These are phyloP conservation scores for Lodderomyces beijingensis DNA, from an alignment of 1,139 yeast species.

Conservation along the genomic window DNA sequence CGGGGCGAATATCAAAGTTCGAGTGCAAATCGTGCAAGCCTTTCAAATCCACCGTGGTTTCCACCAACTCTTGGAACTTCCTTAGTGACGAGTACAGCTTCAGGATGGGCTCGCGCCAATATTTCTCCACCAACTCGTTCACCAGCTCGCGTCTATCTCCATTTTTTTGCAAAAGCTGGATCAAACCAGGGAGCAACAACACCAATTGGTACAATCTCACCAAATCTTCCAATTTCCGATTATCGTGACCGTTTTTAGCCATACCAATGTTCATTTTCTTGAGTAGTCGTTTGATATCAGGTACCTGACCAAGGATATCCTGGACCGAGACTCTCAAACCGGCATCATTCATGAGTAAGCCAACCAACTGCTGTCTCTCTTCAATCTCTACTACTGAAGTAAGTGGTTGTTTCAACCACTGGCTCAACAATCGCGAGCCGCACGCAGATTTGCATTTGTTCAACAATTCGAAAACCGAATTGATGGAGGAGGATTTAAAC, in stretches of 20 bases:
- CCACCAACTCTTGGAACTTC: slow-evolving; percentile 81
- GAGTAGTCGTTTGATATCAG: slow-evolving; percentile 74
- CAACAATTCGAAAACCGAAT: slow-evolving; percentile 72
- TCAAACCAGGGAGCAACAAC: slow-evolving; percentile 62
- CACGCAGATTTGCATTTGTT: slow-evolving; percentile 85
- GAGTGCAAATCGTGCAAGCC: slow-evolving; percentile 57
- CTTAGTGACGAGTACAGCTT: slow-evolving; percentile 47
- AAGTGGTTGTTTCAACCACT: slow-evolving; percentile 95
- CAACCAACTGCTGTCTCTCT: slow-evolving; percentile 71
- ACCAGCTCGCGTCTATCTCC: no score
- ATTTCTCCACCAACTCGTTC: slow-evolving; percentile 33
- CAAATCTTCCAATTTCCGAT: slow-evolving; percentile 72
- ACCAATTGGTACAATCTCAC: slow-evolving; percentile 84
- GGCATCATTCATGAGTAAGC: slow-evolving; percentile 64
- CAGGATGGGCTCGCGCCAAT: slow-evolving; percentile 59
- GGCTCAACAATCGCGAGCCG: slow-evolving; percentile 80
- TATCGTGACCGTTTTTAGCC: slow-evolving; percentile 33
- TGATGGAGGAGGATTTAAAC: slow-evolving; percentile 38
- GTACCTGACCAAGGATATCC: slow-evolving; percentile 67
- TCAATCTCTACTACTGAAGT: slow-evolving; percentile 56
- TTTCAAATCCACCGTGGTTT: slow-evolving; percentile 83
- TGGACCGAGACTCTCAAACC: slow-evolving; percentile 65
- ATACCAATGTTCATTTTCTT: slow-evolving; percentile 54
- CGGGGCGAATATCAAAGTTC: slow-evolving; percentile 83
- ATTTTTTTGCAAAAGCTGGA: slow-evolving; percentile 31